Base-by-base conservation (phyloP, 768 basidiomycete species). In the Leccinum sublutescens region DNA sequence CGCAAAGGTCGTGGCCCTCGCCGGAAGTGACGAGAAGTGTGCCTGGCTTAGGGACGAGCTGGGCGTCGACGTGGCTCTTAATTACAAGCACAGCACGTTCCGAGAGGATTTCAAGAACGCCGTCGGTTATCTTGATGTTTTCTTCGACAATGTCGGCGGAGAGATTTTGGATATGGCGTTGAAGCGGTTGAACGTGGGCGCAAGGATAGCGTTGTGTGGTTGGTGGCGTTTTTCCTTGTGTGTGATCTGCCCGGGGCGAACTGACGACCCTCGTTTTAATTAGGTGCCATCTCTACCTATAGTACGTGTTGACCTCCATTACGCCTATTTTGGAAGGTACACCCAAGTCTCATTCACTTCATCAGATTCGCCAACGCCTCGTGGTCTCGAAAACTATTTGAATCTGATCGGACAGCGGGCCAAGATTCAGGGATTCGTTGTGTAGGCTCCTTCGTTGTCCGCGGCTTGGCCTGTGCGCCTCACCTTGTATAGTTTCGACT, bases 1-100 rank as follows among this genome's bases (percentile, higher is more conserved):
- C 57, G 91, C 90, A 51, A 88, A 82, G 56, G 95, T 98, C 50
- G 85, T 92, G 60, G 96, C 86, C 11, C 91, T 97, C 66, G 94
- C 94, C 0, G 95, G 96, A 25, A 84, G 85, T 1, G 68, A 79
- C 7, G 91, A 93, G 19, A 98, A 98, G 71, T 91, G 91, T 68
- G 77, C 80, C 5, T 94, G 92, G 87, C 82, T 98, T n/a, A 82
- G 85, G 70, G 80, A 85, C 43, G 91, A 95, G 50, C 72, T 96
- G 8, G 93, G 93, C 17, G 87, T 93, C 48, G 88, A 93, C 61
- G 83, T 81, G 55, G 91, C 88, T 2, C 75, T 97, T 68, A 91
- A 97, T 71, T 98, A 98, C 78, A 98, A 95, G 75, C 84, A 83
- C 67, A 72, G 79, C 27, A 83, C 79, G 15, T 96, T 94, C 77